A percentile compares a stretch with the other conserved stretches of the same genome.
Evolutionary conservation across 257 asterid genomes (phyloP).

Genomic region (Capsicum chinense): DNA sequence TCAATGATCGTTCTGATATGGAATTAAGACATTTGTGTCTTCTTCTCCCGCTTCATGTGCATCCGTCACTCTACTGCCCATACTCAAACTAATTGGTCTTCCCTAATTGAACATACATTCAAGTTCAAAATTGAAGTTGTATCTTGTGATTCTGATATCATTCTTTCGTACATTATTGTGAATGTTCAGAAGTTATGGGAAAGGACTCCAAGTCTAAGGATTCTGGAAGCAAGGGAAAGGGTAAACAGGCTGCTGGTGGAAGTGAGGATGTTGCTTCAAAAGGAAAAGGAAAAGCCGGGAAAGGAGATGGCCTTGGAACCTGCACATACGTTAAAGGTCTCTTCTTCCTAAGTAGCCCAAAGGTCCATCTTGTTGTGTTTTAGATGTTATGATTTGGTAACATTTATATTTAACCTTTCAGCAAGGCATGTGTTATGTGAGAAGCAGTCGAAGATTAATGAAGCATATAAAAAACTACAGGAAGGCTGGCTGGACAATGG

Average conservation of each 20-base stretch:
- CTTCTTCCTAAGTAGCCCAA: conserved; percentile 26
- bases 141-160: conserved; percentile 15
- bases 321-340: conserved; percentile 97
- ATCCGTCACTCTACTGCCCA: not conserved
- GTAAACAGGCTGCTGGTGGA: conserved; percentile 86
- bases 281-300: conserved; percentile 89
- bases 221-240: conserved; percentile 77
- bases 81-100: conserved; percentile 3
- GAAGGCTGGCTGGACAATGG: conserved; percentile 97
- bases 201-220: conserved; percentile 55
- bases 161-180: not conserved
- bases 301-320: conserved; percentile 88
- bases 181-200: conserved; percentile 20
- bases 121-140: conserved; percentile 11
- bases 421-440: conserved; percentile 96
- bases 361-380: not conserved
- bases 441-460: conserved; percentile 98
- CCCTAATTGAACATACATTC: conserved; percentile 1
- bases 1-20: not conserved
- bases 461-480: conserved; percentile 93
- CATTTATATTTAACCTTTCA: conserved; percentile 39
- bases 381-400: not conserved
- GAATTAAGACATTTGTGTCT: not conserved
- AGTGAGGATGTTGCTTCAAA: conserved; percentile 79
- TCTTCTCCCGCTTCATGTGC: conserved; percentile 15